Base-by-base conservation (phyloP, 2,329 filamentous ascomycete species). In the Trichoderma koningii region DNA sequence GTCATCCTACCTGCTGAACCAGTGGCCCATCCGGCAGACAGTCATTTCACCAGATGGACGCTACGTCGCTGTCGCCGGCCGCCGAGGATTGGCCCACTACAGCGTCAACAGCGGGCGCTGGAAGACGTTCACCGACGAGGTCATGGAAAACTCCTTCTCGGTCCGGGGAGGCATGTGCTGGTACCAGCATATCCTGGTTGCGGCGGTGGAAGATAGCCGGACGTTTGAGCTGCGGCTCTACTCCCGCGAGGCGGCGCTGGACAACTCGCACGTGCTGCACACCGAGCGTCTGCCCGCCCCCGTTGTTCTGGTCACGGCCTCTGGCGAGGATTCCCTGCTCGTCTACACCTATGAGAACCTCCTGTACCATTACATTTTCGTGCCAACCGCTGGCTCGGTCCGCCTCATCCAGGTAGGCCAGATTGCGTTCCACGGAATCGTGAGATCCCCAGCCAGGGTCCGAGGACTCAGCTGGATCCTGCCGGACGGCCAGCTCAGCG, bases 341-440 rank as follows among this genome's bases (percentile, higher is more conserved):
- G 94, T 97, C 12, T 99, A 99, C 76, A 99, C 95, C 0, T 93
- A 97, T 75, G 94, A 98, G 74, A 99, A 99, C 75, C 85, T 96
- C 12, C 83, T 99, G 17, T 95, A 97, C 73, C 95, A 99, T 75
- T 99, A 93, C 75, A 88, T 99, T 66, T 94, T 99, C 68, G 88
- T 91, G 0, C 85, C 87, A 0, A 83, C 87, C 23, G 82, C 85
- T n/a, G 88, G 83, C 17, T 80, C 88, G 23, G 85, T 96, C 41
- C 89, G 88, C 50, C 83, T 98, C 34, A 86, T 96, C 7, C 93
- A 96, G 74, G 93, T 98, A n/a, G 95, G 96, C 10, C 95, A 98
- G 75, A 99, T 99, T 72, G 94, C 92, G 14, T 95, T 99, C 71
- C 91, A 99, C 75, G 95, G 95, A 52, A 97, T 99, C 68, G 93